Percentiles rank a stretch among this genome's conserved stretches.
phyloP scores from a whole-genome alignment of 768 basidiomycete species.

The Piloderma croceum region DNA sequence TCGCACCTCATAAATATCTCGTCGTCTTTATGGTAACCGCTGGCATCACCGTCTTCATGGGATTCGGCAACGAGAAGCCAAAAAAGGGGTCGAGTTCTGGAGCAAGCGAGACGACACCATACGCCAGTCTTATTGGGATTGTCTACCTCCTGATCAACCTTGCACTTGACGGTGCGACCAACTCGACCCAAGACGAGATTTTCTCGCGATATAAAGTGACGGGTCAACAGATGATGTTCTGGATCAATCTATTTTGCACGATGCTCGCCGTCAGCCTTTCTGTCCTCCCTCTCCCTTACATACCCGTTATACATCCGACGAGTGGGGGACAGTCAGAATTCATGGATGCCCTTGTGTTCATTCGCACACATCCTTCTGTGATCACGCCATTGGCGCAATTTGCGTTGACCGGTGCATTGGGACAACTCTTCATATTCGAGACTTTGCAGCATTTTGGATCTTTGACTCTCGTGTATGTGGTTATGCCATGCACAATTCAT shows the following conservation, averaged over 20 bases:
- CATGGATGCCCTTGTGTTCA: slow-evolving; percentile 61
- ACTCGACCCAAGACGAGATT: slow-evolving; percentile 96
- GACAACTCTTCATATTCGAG: slow-evolving; percentile 97
- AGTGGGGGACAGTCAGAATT: slow-evolving; percentile 58
- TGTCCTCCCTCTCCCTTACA: slow-evolving; percentile 69
- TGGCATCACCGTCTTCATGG: slow-evolving; percentile 94
- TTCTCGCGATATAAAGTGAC: slow-evolving; percentile 68
- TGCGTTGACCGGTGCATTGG: slow-evolving; percentile 85
- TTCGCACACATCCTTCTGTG: slow-evolving; percentile 71
- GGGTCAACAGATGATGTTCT: slow-evolving; percentile 99
- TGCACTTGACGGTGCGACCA: slow-evolving; percentile 85
- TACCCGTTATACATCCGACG: slow-evolving; percentile 76
- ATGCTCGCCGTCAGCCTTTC: slow-evolving; percentile 63
- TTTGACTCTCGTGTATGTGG: slow-evolving; percentile 77
- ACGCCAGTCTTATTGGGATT: slow-evolving; percentile 65
- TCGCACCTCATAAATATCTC: slow-evolving; percentile 91
- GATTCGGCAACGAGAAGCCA: slow-evolving; percentile 58
- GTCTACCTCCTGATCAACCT: slow-evolving; percentile 81
- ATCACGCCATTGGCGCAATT: slow-evolving; percentile 74
- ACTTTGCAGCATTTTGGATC: slow-evolving; percentile 89
- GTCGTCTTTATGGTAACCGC: slow-evolving; percentile 89
- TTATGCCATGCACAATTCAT: background rate
- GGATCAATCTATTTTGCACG: slow-evolving; percentile 88
- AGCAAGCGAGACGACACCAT: slow-evolving; percentile 34
- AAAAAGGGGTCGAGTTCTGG: no score